phyloP scores from a whole-genome alignment of 2,329 filamentous ascomycete genomes.

The Verticillium tricorpus region DNA sequence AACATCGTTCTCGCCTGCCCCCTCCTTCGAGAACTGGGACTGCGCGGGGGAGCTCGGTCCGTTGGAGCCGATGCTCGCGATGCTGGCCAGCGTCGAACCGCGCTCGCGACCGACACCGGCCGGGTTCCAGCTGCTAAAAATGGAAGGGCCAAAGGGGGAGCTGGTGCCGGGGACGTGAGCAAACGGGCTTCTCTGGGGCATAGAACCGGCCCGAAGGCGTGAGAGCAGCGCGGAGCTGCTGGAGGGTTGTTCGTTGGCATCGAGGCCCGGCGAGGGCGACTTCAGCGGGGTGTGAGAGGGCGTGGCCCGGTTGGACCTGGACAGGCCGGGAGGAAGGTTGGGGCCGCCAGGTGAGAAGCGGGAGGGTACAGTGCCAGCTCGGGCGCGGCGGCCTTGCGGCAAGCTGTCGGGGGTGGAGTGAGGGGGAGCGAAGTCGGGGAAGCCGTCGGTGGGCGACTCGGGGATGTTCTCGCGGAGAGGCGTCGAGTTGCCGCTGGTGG shows the following conservation, averaged over 20 bases:
- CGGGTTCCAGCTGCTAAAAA: slow-evolving; percentile 85
- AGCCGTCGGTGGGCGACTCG: slow-evolving; percentile 92
- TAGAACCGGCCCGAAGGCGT: slow-evolving; percentile 83
- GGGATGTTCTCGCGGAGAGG: slow-evolving; percentile 96
- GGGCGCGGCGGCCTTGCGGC: slow-evolving; percentile 70
- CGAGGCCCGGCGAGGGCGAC: slow-evolving; percentile 54
- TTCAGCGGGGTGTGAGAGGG: slow-evolving; percentile 87
- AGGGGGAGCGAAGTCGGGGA: slow-evolving; percentile 75
- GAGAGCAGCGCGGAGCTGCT: slow-evolving; percentile 73
- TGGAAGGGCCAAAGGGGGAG: slow-evolving; percentile 79
- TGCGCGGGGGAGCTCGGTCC: slow-evolving; percentile 82
- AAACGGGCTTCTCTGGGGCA: slow-evolving; percentile 81
- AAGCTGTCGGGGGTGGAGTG: slow-evolving; percentile 62
- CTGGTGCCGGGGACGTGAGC: slow-evolving; percentile 33
- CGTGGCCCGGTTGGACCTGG: slow-evolving; percentile 79
- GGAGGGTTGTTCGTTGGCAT: slow-evolving; percentile 38
- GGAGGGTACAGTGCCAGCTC: slow-evolving; percentile 94
- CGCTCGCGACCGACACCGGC: slow-evolving; percentile 65
- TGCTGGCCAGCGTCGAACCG: slow-evolving; percentile 76
- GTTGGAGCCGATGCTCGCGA: slow-evolving; percentile 85
- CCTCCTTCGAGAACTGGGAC: slow-evolving; percentile 81
- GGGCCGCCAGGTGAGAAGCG: slow-evolving; percentile 77
- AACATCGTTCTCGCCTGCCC: slow-evolving; percentile 80
- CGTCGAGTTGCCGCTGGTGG: slow-evolving; percentile 93
- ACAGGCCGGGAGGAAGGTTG: slow-evolving; percentile 52